Evolutionary conservation across 495 filamentous ascomycete species (phyloP), one percentile per base, ranked within the genome.

Genomic region (Tricharina praecox): DNA sequence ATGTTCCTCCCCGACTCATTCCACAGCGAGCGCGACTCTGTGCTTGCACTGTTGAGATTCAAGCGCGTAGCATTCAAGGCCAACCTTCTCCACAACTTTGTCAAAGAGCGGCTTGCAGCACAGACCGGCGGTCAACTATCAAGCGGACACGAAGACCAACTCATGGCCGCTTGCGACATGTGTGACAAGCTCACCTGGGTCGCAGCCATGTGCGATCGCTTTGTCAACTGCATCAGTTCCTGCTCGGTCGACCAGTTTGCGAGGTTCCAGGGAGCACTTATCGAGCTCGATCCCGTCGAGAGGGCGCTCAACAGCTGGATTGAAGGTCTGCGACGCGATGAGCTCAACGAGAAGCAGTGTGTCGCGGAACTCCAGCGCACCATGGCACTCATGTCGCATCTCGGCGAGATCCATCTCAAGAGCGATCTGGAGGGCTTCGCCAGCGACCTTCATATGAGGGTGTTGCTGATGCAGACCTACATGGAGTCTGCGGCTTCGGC

Each of bases 281-380:
- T 87, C 54, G 90, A 96, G 58, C 69, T 96, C 51, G 86, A 93
- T 60, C 87, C 88, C 2, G 85, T 96, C 11, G 90, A 97, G 64
- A 70, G 85, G 28, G 82, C 83, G 0, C 64, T 96, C 32, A 92
- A 94, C 55, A 75, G 74, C 23, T 95, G 87, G 79, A 78, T 96
- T 51, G 86, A 95, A 33, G 72, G 70, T 2, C 58, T 93, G 40
- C 77, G 82, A 50, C 76, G 76, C 42, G 85, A 94, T 53, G 87
- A 95, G 46, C 61, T 96, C n/a, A 83, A 85, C 58, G 77, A 81
- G 65, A 76, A 78, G 55, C 78, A 84, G 45, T 82, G 85, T 57
- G 78, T 76, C 1, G 70, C 72, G 4, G 85, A 93, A 58, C 65
- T 96, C 28, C 79, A 90, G 59, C 67, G 82, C 44, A 81, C 81